Conservation (phyloP, 2,329 filamentous ascomycete genomes). For the Fusarium luffae region DNA sequence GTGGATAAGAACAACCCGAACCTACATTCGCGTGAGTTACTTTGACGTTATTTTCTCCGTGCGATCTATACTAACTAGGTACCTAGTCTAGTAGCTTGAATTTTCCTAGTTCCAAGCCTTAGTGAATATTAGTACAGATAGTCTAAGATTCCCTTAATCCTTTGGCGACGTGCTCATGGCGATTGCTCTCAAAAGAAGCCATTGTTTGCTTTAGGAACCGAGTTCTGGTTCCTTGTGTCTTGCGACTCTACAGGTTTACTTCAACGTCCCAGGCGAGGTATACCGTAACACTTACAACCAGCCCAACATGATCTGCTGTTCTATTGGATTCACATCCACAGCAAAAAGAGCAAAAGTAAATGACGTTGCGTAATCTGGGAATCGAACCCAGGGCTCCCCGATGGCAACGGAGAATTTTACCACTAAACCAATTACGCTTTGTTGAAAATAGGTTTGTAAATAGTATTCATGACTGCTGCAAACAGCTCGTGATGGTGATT, state of each 20-base stretch:
- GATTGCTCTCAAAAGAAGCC: neutral
- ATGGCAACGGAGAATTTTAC: constrained; percentile 11
- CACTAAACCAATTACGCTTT: constrained; percentile 9
- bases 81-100: neutral
- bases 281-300: neutral
- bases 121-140: neutral
- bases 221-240: neutral
- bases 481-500: neutral
- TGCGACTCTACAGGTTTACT: neutral
- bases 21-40: neutral
- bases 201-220: neutral
- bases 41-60: neutral
- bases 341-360: neutral
- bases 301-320: neutral
- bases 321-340: neutral
- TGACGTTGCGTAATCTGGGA: neutral
- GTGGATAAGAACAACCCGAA: no score
- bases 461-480: neutral
- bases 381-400: constrained; percentile 8
- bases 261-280: neutral
- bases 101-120: neutral
- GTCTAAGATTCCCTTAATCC: neutral
- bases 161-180: neutral
- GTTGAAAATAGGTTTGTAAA: neutral
- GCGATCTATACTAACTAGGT: neutral